Conservation (phyloP, 2,329 filamentous ascomycete species). For the Dothistroma septosporum region DNA sequence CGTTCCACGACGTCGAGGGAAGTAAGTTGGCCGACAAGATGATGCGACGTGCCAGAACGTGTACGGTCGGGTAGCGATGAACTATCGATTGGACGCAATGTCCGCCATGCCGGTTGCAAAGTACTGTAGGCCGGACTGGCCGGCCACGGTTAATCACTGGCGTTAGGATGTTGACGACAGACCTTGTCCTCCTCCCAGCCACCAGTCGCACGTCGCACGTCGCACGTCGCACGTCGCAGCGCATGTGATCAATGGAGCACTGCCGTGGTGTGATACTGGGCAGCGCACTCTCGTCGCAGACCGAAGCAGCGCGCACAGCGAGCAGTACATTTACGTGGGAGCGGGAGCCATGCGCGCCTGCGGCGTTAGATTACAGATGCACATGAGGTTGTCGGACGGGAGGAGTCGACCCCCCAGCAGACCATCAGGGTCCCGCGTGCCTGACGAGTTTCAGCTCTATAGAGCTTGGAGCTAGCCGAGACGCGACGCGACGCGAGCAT, state of each 20-base stretch:
- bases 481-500: background rate
- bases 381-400: background rate
- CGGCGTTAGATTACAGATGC: background rate
- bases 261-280: background rate
- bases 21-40: background rate
- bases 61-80: background rate
- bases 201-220: background rate
- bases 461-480: background rate
- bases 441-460: background rate
- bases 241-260: background rate
- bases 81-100: background rate
- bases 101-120: background rate
- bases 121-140: background rate
- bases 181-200: background rate
- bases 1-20: background rate
- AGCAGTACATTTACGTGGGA: background rate
- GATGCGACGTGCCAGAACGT: no score
- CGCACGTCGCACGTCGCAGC: background rate
- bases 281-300: background rate
- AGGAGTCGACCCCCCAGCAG: background rate
- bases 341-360: background rate
- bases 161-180: background rate
- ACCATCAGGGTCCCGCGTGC: background rate
- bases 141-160: background rate
- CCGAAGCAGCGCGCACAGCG: background rate